Percentiles rank a stretch among this genome's conserved stretches.
These are phyloP conservation scores for Areca catechu DNA, from an alignment of 176 grass and related monocot genomes.

Conservation along the genomic window DNA sequence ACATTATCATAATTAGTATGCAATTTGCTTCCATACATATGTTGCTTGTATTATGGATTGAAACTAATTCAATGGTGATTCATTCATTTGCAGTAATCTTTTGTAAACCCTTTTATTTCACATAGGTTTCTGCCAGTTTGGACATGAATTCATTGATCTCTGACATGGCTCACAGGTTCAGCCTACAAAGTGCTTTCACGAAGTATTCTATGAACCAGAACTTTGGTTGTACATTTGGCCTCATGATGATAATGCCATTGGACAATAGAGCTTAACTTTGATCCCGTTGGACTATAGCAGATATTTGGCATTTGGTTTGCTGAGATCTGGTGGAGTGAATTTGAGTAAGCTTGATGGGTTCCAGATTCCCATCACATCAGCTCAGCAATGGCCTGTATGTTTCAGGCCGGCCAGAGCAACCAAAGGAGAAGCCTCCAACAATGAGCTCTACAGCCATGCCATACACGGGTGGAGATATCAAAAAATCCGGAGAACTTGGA, in stretches of 20 bases:
- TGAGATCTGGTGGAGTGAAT: slow-evolving; percentile 1
- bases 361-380: slow-evolving; percentile 18
- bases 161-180: not conserved
- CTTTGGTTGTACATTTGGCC: not conserved
- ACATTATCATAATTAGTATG: too few relatives aligned
- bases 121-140: not conserved
- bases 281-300: not conserved
- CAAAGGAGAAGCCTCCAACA: slow-evolving; percentile 8
- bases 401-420: slow-evolving; percentile 13
- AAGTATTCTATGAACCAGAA: not conserved
- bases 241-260: not conserved
- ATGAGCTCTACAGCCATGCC: slow-evolving; percentile 12
- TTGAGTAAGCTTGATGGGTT: slow-evolving; percentile 7
- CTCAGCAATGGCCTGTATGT: slow-evolving; percentile 20
- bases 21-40: too few relatives aligned
- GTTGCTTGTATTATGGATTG: too few relatives aligned
- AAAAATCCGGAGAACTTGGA: slow-evolving; percentile 12
- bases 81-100: too few relatives aligned
- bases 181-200: not conserved
- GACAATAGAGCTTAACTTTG: not conserved
- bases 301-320: not conserved
- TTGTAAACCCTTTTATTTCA: too few relatives aligned
- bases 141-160: not conserved
- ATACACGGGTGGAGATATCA: slow-evolving; percentile 15
- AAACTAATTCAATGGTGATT: too few relatives aligned